Evolutionary conservation across 495 filamentous ascomycete species (phyloP).

Genomic region (Penicillium coprophilum): DNA sequence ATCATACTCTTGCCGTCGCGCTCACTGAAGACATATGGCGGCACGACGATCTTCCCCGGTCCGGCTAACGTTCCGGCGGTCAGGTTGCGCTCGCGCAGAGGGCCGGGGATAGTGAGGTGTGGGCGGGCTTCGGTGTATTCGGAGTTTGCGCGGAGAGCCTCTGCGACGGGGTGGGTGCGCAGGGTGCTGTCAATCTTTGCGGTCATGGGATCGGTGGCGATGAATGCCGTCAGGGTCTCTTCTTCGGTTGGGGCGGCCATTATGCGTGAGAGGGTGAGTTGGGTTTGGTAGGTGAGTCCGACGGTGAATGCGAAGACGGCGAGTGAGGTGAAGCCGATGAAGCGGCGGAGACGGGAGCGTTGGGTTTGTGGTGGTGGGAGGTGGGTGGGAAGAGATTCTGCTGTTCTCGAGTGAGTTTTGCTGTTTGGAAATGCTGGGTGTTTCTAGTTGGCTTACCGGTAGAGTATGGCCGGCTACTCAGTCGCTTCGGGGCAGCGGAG

Average conservation of each 20-base stretch:
- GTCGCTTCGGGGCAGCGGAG: conserved; percentile 5
- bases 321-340: conserved; percentile 41
- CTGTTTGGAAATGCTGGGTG: neutral
- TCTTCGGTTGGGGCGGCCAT: conserved; percentile 58
- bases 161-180: conserved; percentile 68
- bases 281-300: conserved; percentile 32
- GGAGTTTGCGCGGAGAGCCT: conserved; percentile 62
- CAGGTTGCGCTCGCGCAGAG: conserved; percentile 67
- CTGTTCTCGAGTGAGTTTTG: neutral
- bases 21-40: conserved; percentile 75
- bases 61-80: conserved; percentile 81
- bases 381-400: conserved; percentile 14
- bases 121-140: conserved; percentile 77
- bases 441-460: neutral
- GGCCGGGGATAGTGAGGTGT: conserved; percentile 76
- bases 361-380: conserved; percentile 19
- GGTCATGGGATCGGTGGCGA: conserved; percentile 58
- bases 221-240: conserved; percentile 68
- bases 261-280: conserved; percentile 31
- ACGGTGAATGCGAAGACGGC: conserved; percentile 38
- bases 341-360: conserved; percentile 38
- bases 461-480: neutral
- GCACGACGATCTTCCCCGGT: conserved; percentile 73
- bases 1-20: conserved; percentile 68
- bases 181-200: conserved; percentile 70